Evolutionary conservation across 208 protist genomes (phyloP), one percentile per base, ranked within the genome.

Genomic region (Leishmania turanica): DNA sequence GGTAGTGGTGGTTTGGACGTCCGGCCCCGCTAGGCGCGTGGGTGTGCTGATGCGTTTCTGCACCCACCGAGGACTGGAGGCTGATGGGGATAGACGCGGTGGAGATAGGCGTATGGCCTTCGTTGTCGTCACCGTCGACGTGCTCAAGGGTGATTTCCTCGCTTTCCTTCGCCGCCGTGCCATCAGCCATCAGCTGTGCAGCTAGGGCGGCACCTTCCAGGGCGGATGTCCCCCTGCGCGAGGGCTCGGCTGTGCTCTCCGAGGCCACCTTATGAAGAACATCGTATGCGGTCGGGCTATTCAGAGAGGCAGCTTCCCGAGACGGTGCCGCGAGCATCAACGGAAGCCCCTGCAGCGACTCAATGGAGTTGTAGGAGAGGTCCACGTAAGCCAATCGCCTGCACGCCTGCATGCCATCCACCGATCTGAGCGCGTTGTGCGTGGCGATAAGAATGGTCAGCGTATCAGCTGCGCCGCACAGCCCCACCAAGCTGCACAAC

Each of bases 381-480:
- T 90, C 87, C 13, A 90, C 72, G 74, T 88, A 88, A 9, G 58
- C 34, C 9, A 90, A 79, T 5, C 65, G 77, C 11, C 51, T 54
- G 53, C 87, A 90, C 51, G 49, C 69, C 66, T 90, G 78, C 62
- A 90, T 53, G 5, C 87, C 87, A 8, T 80, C 66, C 24, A 85
- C 68, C 0, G 81, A 84, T 7, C 79, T 79, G 31, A 90, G 75
- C 45, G 72, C 51, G 78, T 87, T 88, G 79, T 88, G 84, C 34
- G 83, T 82, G 27, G 81, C 83, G 27, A 90, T 51, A 60, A 90
- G 87, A 2, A 80, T 75, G 13, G 83, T 85, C 64, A 90, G 80
- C 1, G 87, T 86, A 58, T 78, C 45, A 1, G 87, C 74, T 4
- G 62, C 81, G 19, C 77, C 85, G 13, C 66, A 66, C 15, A 85